These are phyloP conservation scores for Aspergillus candidus DNA, from an alignment of 2,329 filamentous ascomycete species.

Conservation along the genomic window DNA sequence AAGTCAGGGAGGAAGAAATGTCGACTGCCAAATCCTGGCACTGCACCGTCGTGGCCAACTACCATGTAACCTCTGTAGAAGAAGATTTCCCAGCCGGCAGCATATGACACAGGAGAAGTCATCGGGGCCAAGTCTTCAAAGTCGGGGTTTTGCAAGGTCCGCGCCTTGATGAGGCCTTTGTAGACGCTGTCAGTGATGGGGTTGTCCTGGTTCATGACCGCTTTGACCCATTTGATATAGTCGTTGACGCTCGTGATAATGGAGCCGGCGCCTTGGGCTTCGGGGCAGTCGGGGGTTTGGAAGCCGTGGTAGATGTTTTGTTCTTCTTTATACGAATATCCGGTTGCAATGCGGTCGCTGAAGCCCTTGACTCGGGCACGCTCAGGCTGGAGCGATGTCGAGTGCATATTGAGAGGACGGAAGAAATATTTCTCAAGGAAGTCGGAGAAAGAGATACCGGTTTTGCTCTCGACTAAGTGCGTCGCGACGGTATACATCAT, in stretches of 20 bases:
- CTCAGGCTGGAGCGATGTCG: conserved; percentile 29
- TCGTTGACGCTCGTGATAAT: conserved; percentile 33
- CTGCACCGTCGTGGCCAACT: conserved; percentile 23
- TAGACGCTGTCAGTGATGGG: conserved; percentile 21
- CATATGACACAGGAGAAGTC: conserved; percentile 20
- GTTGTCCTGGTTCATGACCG: conserved; percentile 22
- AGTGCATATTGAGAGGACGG: conserved; percentile 42
- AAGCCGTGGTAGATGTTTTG: conserved; percentile 20
- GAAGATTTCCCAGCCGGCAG: conserved; percentile 21
- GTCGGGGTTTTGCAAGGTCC: conserved; percentile 17
- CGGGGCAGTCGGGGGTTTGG: conserved; percentile 21
- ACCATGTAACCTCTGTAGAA: conserved; percentile 26
- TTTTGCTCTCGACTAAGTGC: conserved; percentile 44
- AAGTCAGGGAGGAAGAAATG: conserved; percentile 24
- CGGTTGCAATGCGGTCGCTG: conserved; percentile 34
- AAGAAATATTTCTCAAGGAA: conserved; percentile 42
- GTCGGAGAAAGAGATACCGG: conserved; percentile 32
- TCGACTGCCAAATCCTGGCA: conserved; percentile 21
- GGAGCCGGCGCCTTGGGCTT: conserved; percentile 40
- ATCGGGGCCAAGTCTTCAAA: conserved; percentile 12
- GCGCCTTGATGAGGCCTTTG: conserved; percentile 18
- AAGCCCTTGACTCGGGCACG: conserved; percentile 19
- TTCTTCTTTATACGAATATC: conserved; percentile 38
- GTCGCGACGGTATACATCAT: conserved; percentile 45
- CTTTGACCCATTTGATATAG: conserved; percentile 25